Base-by-base conservation (phyloP, 108 stramenopile species). In the Cyclostephanos tholiformis region DNA sequence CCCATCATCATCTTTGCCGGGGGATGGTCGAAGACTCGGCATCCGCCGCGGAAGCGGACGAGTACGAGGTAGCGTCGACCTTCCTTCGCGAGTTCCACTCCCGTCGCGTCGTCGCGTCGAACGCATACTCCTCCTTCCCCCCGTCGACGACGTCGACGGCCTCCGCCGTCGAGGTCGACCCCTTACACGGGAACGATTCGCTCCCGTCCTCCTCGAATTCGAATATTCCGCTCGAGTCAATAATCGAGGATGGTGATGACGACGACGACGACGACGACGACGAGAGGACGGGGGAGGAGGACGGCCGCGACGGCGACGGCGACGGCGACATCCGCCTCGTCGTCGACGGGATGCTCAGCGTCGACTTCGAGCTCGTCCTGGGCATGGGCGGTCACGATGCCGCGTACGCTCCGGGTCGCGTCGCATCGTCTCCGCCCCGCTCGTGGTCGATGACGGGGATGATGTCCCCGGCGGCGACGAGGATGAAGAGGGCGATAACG, bases 71-170 rank as follows among this genome's bases (percentile, higher is more conserved):
- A 44, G 79, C 79, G 19, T 67, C 73, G 23, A 17, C 72, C 23
- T 79, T 79, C 35, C 72, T 79, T 11, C 66, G 65, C 51, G 59
- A 79, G 23, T 79, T 79, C 53, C 79, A 73, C 41, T 73, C 72
- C 13, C 79, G 72, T 13, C 71, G 63, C 52, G 63, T 57, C 12
- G 72, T 41, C 2, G 49, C 65, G 3, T 39, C 63, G 0, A 4
- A 12, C 16, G 0, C 11, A 2, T 26, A 25, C 29, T 6, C 56
- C 20, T 53, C 52, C 22, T 22, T 26, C 56, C 7, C 26, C 27
- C 17, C 56, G 23, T 29, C 41, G 41, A 12, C 41, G 41, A 9
- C 41, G 41, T 41, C 41, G 9, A 12, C 41, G 11, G 4, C 41
- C 41, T 41, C 41, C 41, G 41, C 41, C 41, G 41, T 41, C 41